These are phyloP conservation scores for Anastatica hierochuntica DNA, from an alignment of 345 rosid species.

Conservation along the genomic window DNA sequence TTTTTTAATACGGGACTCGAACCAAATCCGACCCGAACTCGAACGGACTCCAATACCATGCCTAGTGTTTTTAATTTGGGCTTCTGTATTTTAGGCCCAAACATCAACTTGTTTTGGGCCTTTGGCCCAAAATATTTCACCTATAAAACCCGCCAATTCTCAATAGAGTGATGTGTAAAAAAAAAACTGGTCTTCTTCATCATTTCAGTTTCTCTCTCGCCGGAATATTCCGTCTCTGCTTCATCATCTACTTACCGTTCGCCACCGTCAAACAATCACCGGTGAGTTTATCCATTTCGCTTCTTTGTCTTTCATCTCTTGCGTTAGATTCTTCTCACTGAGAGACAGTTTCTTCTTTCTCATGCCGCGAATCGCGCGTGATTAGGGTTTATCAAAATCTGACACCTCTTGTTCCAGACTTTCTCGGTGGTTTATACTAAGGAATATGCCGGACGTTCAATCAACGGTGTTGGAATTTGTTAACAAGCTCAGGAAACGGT, in stretches of 20 bases:
- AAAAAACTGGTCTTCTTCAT: slow-evolving; percentile 1
- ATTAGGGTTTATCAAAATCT: slow-evolving; percentile 20
- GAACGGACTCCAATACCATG: too few species aligned
- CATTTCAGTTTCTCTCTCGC: slow-evolving; percentile 21
- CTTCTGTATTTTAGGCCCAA: neutral
- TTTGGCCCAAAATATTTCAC: neutral
- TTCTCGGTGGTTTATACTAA: slow-evolving; percentile 22
- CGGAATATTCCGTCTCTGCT: slow-evolving; percentile 20
- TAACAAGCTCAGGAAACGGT: slow-evolving; percentile 89
- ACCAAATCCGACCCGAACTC: too few species aligned
- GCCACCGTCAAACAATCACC: slow-evolving; percentile 12
- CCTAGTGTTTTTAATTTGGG: neutral
- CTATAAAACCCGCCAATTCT: slow-evolving; percentile 7
- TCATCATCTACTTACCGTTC: slow-evolving; percentile 7
- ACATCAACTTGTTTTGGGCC: neutral
- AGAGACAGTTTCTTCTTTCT: neutral
- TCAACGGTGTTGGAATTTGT: slow-evolving; percentile 61
- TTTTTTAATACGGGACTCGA: too few species aligned
- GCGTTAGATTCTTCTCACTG: too few species aligned
- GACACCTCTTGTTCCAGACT: neutral
- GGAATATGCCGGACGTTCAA: slow-evolving; percentile 87
- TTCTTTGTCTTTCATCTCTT: neutral
- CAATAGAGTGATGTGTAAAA: neutral
- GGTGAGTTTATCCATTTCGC: slow-evolving; percentile 10
- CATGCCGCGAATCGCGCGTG: neutral